Conservation (phyloP, 345 rosid species). For the Rhizophora mangle region DNA sequence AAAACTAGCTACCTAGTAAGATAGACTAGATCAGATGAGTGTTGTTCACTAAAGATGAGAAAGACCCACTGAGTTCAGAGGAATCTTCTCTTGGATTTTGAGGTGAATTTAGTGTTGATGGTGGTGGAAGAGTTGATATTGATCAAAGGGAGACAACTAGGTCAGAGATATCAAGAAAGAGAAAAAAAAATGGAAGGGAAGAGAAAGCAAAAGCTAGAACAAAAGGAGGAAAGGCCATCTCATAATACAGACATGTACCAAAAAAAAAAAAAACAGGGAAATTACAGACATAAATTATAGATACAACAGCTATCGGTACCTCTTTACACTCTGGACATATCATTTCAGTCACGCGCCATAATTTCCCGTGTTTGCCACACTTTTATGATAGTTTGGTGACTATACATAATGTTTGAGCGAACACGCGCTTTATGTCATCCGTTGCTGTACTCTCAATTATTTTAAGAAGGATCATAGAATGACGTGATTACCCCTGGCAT, state of each 20-base stretch:
- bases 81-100: constrained; percentile 7
- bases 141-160: constrained; percentile 31
- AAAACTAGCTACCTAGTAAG: not conserved
- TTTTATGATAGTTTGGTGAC: no score
- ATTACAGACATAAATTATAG: constrained; percentile 46
- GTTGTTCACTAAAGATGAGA: not conserved
- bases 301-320: constrained; percentile 23
- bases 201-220: constrained; percentile 43
- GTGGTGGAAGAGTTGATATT: not conserved
- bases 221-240: not conserved
- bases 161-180: constrained; percentile 25
- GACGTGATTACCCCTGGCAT: not conserved
- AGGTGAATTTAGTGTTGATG: constrained; percentile 9
- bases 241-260: constrained; percentile 29
- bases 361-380: not conserved
- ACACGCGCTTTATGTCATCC: constrained; percentile 42
- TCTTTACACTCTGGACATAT: not conserved
- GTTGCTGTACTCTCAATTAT: constrained; percentile 37
- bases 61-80: constrained; percentile 1
- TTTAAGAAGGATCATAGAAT: constrained; percentile 13
- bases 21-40: constrained; percentile 2
- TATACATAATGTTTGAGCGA: not conserved
- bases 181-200: not conserved
- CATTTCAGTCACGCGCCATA: constrained; percentile 20
- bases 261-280: not conserved